phyloP scores from a whole-genome alignment of 2,329 filamentous ascomycete species.

The Fusarium poae region DNA sequence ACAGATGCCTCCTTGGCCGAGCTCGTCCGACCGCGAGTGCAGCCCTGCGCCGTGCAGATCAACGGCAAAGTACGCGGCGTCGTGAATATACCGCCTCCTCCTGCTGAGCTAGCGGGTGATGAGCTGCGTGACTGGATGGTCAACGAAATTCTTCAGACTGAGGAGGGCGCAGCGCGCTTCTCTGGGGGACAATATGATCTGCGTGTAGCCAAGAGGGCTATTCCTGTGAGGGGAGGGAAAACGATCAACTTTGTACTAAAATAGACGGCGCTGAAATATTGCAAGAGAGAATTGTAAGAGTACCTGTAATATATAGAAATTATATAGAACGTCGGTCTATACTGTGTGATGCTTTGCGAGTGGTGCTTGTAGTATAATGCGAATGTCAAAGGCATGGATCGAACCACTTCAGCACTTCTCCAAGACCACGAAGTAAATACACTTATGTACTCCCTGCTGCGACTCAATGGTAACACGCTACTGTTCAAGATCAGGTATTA shows the following conservation, averaged over 20 bases:
- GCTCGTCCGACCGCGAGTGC: constrained; percentile 63
- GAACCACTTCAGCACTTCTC: neutral
- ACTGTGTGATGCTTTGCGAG: neutral
- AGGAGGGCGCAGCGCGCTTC: constrained; percentile 70
- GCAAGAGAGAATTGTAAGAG: constrained; percentile 9
- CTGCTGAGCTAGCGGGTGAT: constrained; percentile 57
- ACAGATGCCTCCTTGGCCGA: constrained; percentile 63
- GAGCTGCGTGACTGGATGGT: constrained; percentile 72
- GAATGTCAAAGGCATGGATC: neutral
- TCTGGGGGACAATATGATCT: constrained; percentile 61
- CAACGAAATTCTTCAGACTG: constrained; percentile 69
- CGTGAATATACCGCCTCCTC: constrained; percentile 70
- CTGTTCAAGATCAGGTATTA: neutral
- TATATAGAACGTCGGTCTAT: constrained; percentile 8
- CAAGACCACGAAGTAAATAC: neutral
- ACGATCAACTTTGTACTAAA: constrained; percentile 79
- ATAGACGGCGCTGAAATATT: neutral
- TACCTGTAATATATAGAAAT: constrained; percentile 30
- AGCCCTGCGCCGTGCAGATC: constrained; percentile 77
- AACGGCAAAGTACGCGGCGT: constrained; percentile 83
- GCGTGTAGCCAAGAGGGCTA: constrained; percentile 69
- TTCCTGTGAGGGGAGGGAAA: constrained; percentile 75
- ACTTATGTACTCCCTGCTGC: neutral
- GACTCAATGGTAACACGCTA: neutral
- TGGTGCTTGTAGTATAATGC: neutral